Evolutionary conservation across 495 filamentous ascomycete genomes (phyloP), one percentile per base, ranked within the genome.

Genomic region (Daldinia decipiens): DNA sequence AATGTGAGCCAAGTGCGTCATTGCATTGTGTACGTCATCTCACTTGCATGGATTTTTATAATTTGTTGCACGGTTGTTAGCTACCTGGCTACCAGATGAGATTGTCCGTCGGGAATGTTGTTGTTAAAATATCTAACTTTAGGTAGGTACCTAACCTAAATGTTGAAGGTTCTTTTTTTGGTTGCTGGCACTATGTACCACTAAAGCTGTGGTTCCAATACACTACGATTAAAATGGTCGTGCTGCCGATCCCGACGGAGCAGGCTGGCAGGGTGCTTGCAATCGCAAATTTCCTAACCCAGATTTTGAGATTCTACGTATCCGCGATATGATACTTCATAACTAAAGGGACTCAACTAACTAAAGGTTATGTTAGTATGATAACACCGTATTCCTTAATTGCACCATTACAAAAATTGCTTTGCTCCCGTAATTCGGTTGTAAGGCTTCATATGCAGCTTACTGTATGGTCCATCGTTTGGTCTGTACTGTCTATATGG

Each of bases 21-120:
- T 73, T 68, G 65, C 65, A 68, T 68, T 65, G 70, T 73, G 70
- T 73, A 73, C 70, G 70, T 73, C 70, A 73, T 73, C 70, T 73
- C 60, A 73, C 70, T 61, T 62, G 65, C 70, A 73, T 67, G 47
- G 68, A 38, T 52, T 64, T 52, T 67, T 57, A 65, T 59, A 71
- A 59, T 67, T 67, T 61, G 69, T 59, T 56, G 43, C 45, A 54
- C 69, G 39, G 64, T 36, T 53, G 12, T 39, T 55, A 40, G 55
- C 7, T 61, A 8, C 47, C 65, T 55, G 34, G 55, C 7, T 61
- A 8, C 47, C 65, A 65, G 70, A 68, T 68, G n/a, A 65, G 55
- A 68, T 65, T 61, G 50, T 61, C 60, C 60, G 65, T 15, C 29
- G 26, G 53, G 31, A 55, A 29, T 24, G 19, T 17, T 11, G 24